These are phyloP conservation scores for Miscanthus lutarioriparius DNA, from an alignment of 176 grass and related monocot genomes.

Conservation along the genomic window DNA sequence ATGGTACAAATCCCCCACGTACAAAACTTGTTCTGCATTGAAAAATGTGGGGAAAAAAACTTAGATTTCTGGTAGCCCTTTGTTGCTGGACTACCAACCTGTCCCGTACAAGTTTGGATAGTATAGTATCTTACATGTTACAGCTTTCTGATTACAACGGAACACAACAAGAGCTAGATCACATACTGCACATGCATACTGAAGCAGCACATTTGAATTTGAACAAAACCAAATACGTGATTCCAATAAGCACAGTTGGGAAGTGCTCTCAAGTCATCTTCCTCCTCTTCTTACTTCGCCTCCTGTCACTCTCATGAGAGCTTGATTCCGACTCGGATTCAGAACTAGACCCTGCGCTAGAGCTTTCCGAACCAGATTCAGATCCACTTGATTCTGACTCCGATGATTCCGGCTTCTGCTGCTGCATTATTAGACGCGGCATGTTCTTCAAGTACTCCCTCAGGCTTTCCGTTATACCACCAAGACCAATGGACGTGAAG, in stretches of 20 bases:
- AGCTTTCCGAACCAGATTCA: constrained; percentile 50
- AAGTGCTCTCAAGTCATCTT: constrained; percentile 43
- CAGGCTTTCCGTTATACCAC: constrained; percentile 83
- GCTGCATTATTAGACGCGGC: constrained; percentile 94
- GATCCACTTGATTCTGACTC: constrained; percentile 59
- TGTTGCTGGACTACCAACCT: background rate
- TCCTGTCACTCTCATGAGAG: constrained; percentile 57
- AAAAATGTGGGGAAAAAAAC: background rate
- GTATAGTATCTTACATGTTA: constrained; percentile 26
- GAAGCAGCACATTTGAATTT: background rate
- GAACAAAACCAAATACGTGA: constrained; percentile 4
- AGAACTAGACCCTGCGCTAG: constrained; percentile 43
- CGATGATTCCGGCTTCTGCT: constrained; percentile 57
- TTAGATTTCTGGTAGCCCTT: background rate
- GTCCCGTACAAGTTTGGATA: background rate
- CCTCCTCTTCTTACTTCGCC: constrained; percentile 64
- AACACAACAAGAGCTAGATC: constrained; percentile 4
- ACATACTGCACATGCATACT: constrained; percentile 13
- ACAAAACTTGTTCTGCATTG: constrained; percentile 15
- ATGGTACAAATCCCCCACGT: background rate
- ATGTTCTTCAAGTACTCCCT: constrained; percentile 95
- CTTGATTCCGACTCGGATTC: constrained; percentile 57
- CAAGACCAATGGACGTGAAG: constrained; percentile 93
- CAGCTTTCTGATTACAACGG: background rate
- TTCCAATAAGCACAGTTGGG: background rate